Base-by-base conservation (phyloP, 1,284 basidiomycete genomes). In the Microbotryomycetes sp. region DNA sequence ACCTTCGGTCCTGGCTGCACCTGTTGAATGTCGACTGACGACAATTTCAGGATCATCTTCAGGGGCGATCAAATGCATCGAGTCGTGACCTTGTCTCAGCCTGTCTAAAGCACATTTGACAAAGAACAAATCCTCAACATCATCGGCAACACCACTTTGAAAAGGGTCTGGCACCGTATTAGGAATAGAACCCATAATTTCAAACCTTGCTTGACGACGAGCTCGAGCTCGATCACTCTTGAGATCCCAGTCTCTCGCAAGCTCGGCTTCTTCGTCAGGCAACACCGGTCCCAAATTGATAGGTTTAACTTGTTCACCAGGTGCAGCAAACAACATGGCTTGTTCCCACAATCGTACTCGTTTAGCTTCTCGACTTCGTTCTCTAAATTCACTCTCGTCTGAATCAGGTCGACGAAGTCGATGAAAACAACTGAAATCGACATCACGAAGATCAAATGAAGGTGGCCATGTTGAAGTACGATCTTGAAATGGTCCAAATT, bases 81-180 rank as follows among this genome's bases (percentile, higher is more conserved):
- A 55, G 32, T 71, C 56, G n/a, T n/a, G n/a, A 16, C 74, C 76
- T 4, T 58, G 49, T 2, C 63, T 64, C 5, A 75, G 64, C 23
- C 77, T 77, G 58, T 80, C 76, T 12, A 84, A 74, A 0, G 83
- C 86, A 53, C 92, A 80, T 64, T 85, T 85, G 55, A 88, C 81
- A 76, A 86, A 94, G 77, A 87, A 96, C 30, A 89, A 76, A 72
- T 98, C 94, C 75, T 98, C 94, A 68, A 92, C 92, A 74, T 97
- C 92, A 46, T 85, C 82, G 59, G 87, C 87, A 6, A 93, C 71
- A 7, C 78, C 80, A 3, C 73, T 69, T 15, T 79, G 77, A 53
- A 83, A 78, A 0, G 82, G 83, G 75, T 89, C 83, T 15, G 80
- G 80, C 14, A 81, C 80, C 7, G 79, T 78, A 4, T 73, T 72